Evolutionary conservation across 2,329 filamentous ascomycete species (phyloP).

Genomic region (Sclerotinia nivalis): DNA sequence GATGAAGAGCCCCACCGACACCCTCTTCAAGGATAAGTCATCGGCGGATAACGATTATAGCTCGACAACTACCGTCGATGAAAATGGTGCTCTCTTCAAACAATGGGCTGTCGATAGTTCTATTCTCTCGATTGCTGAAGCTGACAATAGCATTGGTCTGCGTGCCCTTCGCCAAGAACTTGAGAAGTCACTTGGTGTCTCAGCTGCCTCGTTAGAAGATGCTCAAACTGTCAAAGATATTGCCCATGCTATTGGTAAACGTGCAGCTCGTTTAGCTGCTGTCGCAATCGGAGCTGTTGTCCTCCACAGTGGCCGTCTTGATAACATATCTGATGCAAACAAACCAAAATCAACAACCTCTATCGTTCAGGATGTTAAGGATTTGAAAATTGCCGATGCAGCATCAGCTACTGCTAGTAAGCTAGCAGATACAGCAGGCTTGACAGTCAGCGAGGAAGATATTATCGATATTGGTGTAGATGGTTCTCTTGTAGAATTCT

Average conservation of each 20-base stretch:
- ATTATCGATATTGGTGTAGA: slow-evolving; percentile 90
- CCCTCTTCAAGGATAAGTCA: slow-evolving; percentile 76
- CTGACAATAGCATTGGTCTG: slow-evolving; percentile 72
- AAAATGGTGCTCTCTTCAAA: slow-evolving; percentile 67
- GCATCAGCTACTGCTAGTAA: slow-evolving; percentile 35
- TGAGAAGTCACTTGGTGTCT: slow-evolving; percentile 73
- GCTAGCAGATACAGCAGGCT: slow-evolving; percentile 33
- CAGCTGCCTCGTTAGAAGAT: slow-evolving; percentile 76
- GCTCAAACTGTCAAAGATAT: slow-evolving; percentile 85
- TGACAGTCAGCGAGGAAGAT: slow-evolving; percentile 52
- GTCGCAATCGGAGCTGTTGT: slow-evolving; percentile 85
- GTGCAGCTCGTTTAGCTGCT: slow-evolving; percentile 83
- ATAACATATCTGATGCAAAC: slow-evolving; percentile 36
- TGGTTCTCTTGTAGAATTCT: slow-evolving; percentile 92
- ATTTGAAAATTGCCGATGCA: slow-evolving; percentile 33
- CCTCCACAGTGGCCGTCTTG: slow-evolving; percentile 74
- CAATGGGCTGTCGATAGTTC: slow-evolving; percentile 91
- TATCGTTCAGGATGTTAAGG: slow-evolving; percentile 37
- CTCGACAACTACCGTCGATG: slow-evolving; percentile 68
- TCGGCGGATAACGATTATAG: slow-evolving; percentile 68
- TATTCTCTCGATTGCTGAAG: slow-evolving; percentile 83
- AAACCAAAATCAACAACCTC: slow-evolving; percentile 33
- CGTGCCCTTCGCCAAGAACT: slow-evolving; percentile 75
- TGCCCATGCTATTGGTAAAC: slow-evolving; percentile 79
- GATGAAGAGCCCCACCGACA: slow-evolving; percentile 63